Evolutionary conservation across 306 rosid species (phyloP), one percentile per base, ranked within the genome.

Genomic region (Glycine latifolia): DNA sequence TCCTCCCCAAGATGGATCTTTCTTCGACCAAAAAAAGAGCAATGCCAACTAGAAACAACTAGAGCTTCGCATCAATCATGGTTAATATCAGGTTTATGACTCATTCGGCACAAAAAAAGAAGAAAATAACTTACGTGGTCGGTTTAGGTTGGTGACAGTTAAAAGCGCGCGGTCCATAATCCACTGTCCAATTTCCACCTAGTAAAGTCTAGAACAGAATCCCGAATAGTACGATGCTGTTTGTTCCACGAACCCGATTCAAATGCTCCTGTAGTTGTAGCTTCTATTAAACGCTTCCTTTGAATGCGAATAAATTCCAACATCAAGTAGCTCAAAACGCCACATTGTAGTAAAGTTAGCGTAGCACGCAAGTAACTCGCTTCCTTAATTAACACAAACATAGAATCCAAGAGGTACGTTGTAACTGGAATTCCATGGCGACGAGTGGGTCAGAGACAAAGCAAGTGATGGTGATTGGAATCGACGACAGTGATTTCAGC

Each of bases 401-500:
- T 2, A 26, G 31, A 26, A 26, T 26, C 2, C 26, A 20, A 20
- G 31, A 26, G 31, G 31, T 26, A 26, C 20, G 20, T 26, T 26
- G 31, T 2, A 26, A 26, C 31, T 26, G 31, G 31, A 26, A 26
- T 26, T 26, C 33, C 33, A 48, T 52, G 67, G 74, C 77, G 7
- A 11, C 35, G 6, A 10, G 15, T 41, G 46, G 7, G 41, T 47
- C 73, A 0, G 31, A 26, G 31, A 26, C 31, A 26, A 89, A 87
- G 84, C 96, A 83, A 78, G 90, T 89, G 77, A 85, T 95, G 91
- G 84, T 90, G 48, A 85, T 89, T 2, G 99, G 91, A 0, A 53
- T 88, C 39, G 98, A 95, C 75, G 97, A 95, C 31, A 90, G 93
- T 60, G 90, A 88, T 31, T 87, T 50, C 43, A 91, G 94, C 85